phyloP scores from a whole-genome alignment of 1,139 yeast genomes.

The Magnusiomyces suaveolens region DNA sequence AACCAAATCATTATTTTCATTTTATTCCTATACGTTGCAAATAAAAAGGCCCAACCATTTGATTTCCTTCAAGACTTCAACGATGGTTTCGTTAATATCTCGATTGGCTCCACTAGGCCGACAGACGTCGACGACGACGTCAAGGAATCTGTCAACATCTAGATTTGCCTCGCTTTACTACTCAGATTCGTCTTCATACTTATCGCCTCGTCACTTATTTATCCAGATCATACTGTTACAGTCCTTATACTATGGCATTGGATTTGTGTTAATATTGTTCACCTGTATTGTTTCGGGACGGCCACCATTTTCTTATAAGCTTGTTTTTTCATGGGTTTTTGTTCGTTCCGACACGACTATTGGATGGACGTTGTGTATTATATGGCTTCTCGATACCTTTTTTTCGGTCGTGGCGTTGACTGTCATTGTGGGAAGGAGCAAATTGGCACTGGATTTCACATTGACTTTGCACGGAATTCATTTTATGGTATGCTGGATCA shows the following conservation, averaged over 20 bases:
- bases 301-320: constrained; percentile 41
- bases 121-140: too few relatives aligned
- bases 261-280: constrained; percentile 30
- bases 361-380: constrained; percentile 60
- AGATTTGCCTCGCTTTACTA: not conserved
- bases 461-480: constrained; percentile 78
- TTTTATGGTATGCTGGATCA: constrained; percentile 57
- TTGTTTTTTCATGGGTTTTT: constrained; percentile 78
- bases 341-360: constrained; percentile 67
- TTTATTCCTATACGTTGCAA: too few relatives aligned
- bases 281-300: constrained; percentile 32
- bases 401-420: constrained; percentile 65
- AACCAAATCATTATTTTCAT: too few relatives aligned
- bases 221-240: constrained; percentile 34
- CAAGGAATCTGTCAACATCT: too few relatives aligned
- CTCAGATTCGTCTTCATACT: not conserved
- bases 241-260: constrained; percentile 31
- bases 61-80: too few relatives aligned
- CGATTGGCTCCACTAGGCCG: too few relatives aligned
- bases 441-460: constrained; percentile 93
- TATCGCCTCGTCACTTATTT: constrained; percentile 33
- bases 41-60: too few relatives aligned
- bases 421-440: constrained; percentile 80
- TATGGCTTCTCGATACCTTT: constrained; percentile 72
- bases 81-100: too few relatives aligned